phyloP scores from a whole-genome alignment of 257 asterid species.

The Forsythia suspensa region DNA sequence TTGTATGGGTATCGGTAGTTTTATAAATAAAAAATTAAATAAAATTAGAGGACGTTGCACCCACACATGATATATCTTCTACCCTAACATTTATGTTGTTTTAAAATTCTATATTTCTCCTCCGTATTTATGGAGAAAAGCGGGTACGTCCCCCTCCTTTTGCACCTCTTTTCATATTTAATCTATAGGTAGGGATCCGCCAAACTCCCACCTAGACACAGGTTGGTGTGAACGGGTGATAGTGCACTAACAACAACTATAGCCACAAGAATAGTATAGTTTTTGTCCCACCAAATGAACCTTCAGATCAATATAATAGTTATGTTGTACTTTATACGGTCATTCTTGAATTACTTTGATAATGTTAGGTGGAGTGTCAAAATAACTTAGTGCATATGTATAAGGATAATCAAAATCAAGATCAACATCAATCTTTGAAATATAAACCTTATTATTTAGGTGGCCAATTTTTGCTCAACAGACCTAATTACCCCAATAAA shows the following conservation, averaged over 20 bases:
- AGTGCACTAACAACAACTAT: not conserved
- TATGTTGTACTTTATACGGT: too few relatives aligned
- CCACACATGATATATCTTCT: not conserved
- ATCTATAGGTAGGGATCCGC: too few relatives aligned
- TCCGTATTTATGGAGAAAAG: not conserved
- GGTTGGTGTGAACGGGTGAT: not conserved
- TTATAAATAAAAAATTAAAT: too few relatives aligned
- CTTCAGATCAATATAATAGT: too few relatives aligned
- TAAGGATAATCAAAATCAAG: not conserved
- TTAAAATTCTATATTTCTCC: not conserved
- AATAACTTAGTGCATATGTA: not conserved
- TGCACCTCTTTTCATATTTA: not conserved
- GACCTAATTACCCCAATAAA: not conserved
- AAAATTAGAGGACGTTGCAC: not conserved
- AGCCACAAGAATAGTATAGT: not conserved
- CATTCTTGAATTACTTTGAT: not conserved
- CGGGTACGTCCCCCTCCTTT: not conserved
- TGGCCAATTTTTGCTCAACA: not conserved
- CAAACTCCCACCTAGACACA: not conserved
- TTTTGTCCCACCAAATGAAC: not conserved
- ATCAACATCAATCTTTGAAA: too few relatives aligned
- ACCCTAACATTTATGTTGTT: too few relatives aligned
- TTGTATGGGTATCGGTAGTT: too few relatives aligned
- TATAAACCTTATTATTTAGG: not conserved
- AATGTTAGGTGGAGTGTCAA: not conserved